Conservation (phyloP, 106 monocot species). For the Posidonia australis region DNA sequence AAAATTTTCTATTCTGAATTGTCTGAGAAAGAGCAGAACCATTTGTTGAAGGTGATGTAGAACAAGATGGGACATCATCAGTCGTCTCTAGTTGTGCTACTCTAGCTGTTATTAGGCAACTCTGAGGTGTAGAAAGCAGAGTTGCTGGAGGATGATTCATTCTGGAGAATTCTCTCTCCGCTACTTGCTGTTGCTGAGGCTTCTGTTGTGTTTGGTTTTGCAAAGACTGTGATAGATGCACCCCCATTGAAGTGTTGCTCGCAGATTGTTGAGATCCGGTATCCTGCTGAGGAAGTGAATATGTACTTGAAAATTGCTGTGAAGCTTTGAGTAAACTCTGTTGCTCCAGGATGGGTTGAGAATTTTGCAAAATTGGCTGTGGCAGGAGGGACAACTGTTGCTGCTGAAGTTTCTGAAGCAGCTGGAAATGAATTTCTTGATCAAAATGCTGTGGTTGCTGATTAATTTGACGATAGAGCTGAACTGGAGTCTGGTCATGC, state of each 20-base stretch:
- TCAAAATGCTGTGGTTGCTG: slow-evolving; percentile 24
- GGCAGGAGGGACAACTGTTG: slow-evolving; percentile 40
- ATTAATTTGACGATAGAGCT: slow-evolving; percentile 21
- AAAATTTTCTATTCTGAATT: slow-evolving; percentile 23
- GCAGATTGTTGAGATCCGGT: slow-evolving; percentile 23
- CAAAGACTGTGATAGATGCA: slow-evolving; percentile 15
- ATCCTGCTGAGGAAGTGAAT: slow-evolving; percentile 30
- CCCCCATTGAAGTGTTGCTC: slow-evolving; percentile 12
- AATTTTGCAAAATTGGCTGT: slow-evolving; percentile 33
- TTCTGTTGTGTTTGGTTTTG: slow-evolving; percentile 36
- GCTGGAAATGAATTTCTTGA: slow-evolving; percentile 11
- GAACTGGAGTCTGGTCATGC: slow-evolving; percentile 10
- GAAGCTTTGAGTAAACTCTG: slow-evolving; percentile 43
- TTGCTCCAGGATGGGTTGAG: slow-evolving; percentile 51
- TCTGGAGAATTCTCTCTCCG: slow-evolving; percentile 26
- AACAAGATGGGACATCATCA: slow-evolving; percentile 67
- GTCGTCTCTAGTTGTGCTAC: slow-evolving; percentile 32
- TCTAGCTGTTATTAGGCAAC: slow-evolving; percentile 29
- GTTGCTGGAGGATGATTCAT: slow-evolving; percentile 16
- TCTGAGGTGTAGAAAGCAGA: slow-evolving; percentile 10
- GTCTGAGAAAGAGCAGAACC: slow-evolving; percentile 32
- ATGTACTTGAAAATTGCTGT: slow-evolving; percentile 22
- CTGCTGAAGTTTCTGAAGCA: slow-evolving; percentile 55
- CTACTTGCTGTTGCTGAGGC: slow-evolving; percentile 40
- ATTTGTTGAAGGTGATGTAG: slow-evolving; percentile 56